Base-by-base conservation (phyloP, 139 green algal genomes). In the Haematococcus sp. region DNA sequence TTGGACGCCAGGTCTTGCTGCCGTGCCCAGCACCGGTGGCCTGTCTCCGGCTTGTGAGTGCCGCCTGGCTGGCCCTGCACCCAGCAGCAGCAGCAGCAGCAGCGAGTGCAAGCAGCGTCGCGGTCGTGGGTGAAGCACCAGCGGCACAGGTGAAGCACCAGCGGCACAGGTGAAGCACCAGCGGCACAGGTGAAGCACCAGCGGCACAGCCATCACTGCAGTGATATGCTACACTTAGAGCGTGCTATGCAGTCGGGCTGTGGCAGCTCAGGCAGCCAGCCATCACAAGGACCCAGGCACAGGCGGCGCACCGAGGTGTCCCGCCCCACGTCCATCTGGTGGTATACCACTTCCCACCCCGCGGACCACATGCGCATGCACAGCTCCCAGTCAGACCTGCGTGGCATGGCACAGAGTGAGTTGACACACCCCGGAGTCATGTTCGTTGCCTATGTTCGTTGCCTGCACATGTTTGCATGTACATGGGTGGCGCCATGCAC, bases 321-420 rank as follows among this genome's bases (percentile, higher is more conserved):
- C 54, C 13, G 4, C 9, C 54, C 54, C 54, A 27, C 16, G 23
- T 27, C 23, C 54, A 63, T 30, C 7, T 63, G 13, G 23, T 33
- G 23, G 16, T 52, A 0, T 49, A 11, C 40, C 63, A 79, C 74
- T 65, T 79, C 63, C 74, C 74, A 79, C 20, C 74, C 74, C 7
- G 65, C 54, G 28, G 71, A 19, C 74, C 74, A 79, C 52, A 79
- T 9, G 23, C 67, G 67, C 49, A 63, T 28, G 16, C 22, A 63
- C 54, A 68, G 16, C 30, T 65, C 28, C 28, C 25, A 68, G 25
- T 63, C 69, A 35, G 23, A 58, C 15, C 46, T 31, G 28, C 7
- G n/a, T 44, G 31, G 23, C 4, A 43, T 4, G 15, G 60, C 28
- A 64, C 7, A 15, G 7, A 49, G 40, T n/a, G n/a, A 33, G 11